Evolutionary conservation across 2,329 filamentous ascomycete genomes (phyloP).

Genomic region (Daldinia sp.): DNA sequence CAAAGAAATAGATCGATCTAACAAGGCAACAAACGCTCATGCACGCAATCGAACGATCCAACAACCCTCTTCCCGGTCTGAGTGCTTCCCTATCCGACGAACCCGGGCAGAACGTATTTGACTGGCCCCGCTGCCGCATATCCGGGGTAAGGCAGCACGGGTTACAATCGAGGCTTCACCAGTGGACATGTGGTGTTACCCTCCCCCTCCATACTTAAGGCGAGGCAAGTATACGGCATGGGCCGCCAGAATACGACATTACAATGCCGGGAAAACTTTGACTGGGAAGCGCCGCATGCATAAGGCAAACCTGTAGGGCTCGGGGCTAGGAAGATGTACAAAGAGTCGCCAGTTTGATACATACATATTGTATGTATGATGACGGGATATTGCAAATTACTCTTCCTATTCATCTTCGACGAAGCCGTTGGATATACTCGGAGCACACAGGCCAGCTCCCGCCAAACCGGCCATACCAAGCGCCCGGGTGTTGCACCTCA

Average conservation of each 20-base stretch:
- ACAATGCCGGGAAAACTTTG: neutral
- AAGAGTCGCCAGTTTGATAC: no score
- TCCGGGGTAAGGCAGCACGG: neutral
- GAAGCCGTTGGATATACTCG: neutral
- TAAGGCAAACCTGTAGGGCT: neutral
- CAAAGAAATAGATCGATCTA: neutral
- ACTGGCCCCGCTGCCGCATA: neutral
- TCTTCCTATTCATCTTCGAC: neutral
- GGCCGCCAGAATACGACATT: slow-evolving; percentile 1
- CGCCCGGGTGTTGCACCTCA: neutral
- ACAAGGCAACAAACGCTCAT: neutral
- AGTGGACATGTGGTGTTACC: neutral
- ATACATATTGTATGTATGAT: neutral
- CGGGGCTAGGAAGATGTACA: neutral
- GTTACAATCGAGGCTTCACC: neutral
- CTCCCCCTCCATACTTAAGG: no score
- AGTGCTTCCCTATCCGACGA: neutral
- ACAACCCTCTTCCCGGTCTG: neutral
- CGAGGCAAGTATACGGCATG: neutral
- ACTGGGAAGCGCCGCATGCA: neutral
- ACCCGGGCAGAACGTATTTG: neutral
- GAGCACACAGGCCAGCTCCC: neutral
- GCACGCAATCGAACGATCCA: neutral
- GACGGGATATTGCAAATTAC: neutral
- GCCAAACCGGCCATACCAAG: neutral